Evolutionary conservation across 129 eudicot genomes (phyloP).

Genomic region (Lonicera japonica): DNA sequence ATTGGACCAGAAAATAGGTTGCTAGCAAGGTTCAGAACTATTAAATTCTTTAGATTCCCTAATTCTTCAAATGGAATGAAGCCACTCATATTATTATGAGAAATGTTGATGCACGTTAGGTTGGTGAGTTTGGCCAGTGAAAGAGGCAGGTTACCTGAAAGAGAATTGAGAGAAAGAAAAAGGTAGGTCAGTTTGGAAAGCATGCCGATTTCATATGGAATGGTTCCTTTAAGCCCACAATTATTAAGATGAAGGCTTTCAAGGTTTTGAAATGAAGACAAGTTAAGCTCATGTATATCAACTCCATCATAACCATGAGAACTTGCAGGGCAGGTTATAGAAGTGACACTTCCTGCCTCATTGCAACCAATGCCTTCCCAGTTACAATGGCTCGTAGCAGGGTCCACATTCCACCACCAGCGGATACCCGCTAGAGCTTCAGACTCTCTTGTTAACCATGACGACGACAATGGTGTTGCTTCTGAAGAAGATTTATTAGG

Average conservation of each 20-base stretch:
- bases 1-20: neutral
- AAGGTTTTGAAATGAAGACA: too few relatives aligned
- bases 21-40: neutral
- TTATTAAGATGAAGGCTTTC: too few relatives aligned
- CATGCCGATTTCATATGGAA: neutral
- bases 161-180: neutral
- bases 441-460: too few relatives aligned
- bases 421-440: too few relatives aligned
- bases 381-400: too few relatives aligned
- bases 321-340: too few relatives aligned
- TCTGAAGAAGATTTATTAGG: too few relatives aligned
- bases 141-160: slow-evolving; percentile 7
- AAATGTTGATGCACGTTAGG: slow-evolving; percentile 18
- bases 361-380: neutral
- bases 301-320: too few relatives aligned
- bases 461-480: too few relatives aligned
- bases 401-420: too few relatives aligned
- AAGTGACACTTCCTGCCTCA: too few relatives aligned
- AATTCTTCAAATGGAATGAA: neutral
- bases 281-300: too few relatives aligned
- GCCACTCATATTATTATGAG: neutral
- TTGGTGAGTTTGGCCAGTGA: slow-evolving; percentile 12
- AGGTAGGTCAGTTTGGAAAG: neutral
- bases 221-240: neutral
- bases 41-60: neutral